Percentiles rank a stretch among this genome's conserved stretches.
Evolutionary conservation across 495 filamentous ascomycete species (phyloP).

Genomic region (Aspergillus indologenus): DNA sequence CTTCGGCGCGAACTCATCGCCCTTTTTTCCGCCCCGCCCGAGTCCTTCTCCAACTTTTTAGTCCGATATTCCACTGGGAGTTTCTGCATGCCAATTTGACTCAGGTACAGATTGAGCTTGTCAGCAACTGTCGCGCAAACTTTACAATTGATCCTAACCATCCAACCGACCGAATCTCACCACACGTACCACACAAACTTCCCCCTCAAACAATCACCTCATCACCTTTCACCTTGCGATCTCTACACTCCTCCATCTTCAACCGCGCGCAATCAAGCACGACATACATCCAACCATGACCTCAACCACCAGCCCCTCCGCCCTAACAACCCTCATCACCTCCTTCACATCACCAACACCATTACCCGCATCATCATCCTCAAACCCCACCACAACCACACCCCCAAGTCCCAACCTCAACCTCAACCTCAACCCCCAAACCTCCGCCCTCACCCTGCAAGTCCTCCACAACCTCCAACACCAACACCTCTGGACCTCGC

Average conservation of each 20-base stretch:
- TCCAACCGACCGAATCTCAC: no score
- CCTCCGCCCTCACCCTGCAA: constrained; percentile 56
- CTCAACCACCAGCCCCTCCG: neutral
- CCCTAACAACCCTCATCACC: neutral
- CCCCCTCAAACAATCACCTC: no score
- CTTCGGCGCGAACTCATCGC: constrained; percentile 8
- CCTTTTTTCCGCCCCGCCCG: constrained; percentile 12
- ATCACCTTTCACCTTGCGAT: no score
- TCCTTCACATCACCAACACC: neutral
- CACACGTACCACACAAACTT: no score
- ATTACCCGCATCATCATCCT: neutral
- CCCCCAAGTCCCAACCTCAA: neutral
- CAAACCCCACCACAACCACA: neutral
- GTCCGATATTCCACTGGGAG: neutral
- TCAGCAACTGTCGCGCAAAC: no score
- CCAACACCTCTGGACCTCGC: constrained; percentile 80
- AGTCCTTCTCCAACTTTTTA: constrained; percentile 6
- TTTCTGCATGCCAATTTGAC: no score
- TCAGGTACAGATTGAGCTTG: no score
- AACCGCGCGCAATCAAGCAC: neutral
- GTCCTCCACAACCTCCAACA: constrained; percentile 78
- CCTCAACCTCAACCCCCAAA: constrained; percentile 23
- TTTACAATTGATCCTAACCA: no score
- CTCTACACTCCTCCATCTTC: no score
- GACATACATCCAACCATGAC: neutral